Evolutionary conservation across 495 filamentous ascomycete species (phyloP).

Genomic region (Letharia lupina): DNA sequence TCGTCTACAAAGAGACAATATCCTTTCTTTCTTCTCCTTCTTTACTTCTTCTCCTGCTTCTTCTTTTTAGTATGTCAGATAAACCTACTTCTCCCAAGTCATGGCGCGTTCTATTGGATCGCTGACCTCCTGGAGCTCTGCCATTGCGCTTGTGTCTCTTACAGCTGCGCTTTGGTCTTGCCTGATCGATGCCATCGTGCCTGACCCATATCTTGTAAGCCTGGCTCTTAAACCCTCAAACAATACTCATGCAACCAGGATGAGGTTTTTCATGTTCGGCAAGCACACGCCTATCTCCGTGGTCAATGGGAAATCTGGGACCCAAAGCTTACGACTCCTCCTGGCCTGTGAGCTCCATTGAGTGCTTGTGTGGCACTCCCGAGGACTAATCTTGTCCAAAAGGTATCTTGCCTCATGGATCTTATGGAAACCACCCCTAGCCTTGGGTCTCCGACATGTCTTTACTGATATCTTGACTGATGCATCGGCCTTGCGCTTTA

Average conservation of each 20-base stretch:
- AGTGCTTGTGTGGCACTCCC: neutral
- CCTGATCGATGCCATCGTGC: conserved; percentile 41
- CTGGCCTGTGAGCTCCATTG: conserved; percentile 60
- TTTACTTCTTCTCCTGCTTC: neutral
- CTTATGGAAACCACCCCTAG: neutral
- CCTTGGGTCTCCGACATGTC: neutral
- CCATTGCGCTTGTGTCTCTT: neutral
- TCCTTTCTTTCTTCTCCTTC: neutral
- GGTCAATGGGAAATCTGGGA: conserved; percentile 76
- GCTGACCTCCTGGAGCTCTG: neutral
- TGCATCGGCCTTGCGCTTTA: conserved; percentile 4
- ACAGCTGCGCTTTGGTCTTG: conserved; percentile 7
- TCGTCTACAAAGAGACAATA: neutral
- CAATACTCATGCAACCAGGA: conserved; percentile 45
- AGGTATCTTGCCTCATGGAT: conserved; percentile 53
- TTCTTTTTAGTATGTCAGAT: neutral
- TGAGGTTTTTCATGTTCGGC: conserved; percentile 90
- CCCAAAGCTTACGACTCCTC: conserved; percentile 92
- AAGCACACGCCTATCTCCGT: conserved; percentile 78
- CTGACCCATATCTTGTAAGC: conserved; percentile 73
- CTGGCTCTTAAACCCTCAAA: no score
- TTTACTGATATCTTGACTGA: neutral
- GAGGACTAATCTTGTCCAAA: conserved; percentile 13
- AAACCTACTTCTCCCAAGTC: neutral
- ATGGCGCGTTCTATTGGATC: neutral